Evolutionary conservation across 1,284 basidiomycete species (phyloP), one percentile per base, ranked within the genome.

Genomic region (Inonotus obliquus): DNA sequence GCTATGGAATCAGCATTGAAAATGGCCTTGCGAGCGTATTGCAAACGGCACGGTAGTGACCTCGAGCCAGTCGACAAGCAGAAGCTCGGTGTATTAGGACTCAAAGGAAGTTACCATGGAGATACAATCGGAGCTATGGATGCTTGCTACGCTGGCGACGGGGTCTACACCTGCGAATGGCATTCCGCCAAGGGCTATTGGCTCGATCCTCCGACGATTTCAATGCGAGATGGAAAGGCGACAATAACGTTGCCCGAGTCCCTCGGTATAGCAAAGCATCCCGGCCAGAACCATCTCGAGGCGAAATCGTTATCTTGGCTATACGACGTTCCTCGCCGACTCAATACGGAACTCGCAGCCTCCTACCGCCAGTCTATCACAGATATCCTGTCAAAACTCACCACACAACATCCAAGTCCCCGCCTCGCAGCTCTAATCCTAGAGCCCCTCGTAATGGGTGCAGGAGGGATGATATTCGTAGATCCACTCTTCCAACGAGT

Each of bases 111-210:
- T 69, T 99, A 99, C 75, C 96, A 99, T 69, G 96, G 96, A 5
- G 96, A 99, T 73, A 98, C 96, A 19, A 97, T 98, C 67, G 96
- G 96, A 1, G 89, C 90, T 0, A 98, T 99, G 96, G 94, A 98
- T 67, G 96, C 96, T 2, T 92, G 89, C 67, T 87, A 89, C 35
- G 37, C 54, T 66, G 91, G 94, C 69, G 78, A 78, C 9, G 91
- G 92, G 13, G 89, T 96, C 0, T 99, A 92, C 74, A 96, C 91
- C 19, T 98, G 96, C 63, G 94, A 98, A 73, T 99, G 96, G 96
- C 96, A 99, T 72, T 80, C 89, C 53, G 89, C 93, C 2, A 88
- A 94, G 70, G 96, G 96, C 0, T 88, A 85, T 70, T 99, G 96
- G 96, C 85, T 99, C 67, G 93, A 96, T 9, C 86, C 95, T 4